phyloP scores from a whole-genome alignment of 345 rosid species.

The Corchorus olitorius region DNA sequence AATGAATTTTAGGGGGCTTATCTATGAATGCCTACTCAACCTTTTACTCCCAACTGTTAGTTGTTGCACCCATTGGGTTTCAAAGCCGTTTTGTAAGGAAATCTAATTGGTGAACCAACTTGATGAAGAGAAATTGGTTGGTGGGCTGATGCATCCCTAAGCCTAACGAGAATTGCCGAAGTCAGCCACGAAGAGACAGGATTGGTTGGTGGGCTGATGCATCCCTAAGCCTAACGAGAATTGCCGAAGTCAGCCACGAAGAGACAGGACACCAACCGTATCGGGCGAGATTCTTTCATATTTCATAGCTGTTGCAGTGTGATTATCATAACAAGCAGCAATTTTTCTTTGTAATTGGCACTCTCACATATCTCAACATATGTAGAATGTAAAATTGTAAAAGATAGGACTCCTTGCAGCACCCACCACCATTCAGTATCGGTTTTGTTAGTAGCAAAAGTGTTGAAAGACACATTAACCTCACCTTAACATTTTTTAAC shows the following conservation, averaged over 20 bases:
- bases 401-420: neutral
- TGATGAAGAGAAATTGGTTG: neutral
- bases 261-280: neutral
- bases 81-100: neutral
- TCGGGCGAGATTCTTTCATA: neutral
- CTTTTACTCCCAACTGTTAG: neutral
- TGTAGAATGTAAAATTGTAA: neutral
- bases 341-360: slow-evolving; percentile 1
- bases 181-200: neutral
- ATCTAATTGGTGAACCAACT: neutral
- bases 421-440: neutral
- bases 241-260: neutral
- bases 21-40: neutral
- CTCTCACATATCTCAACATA: neutral
- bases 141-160: neutral
- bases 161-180: neutral
- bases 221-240: neutral
- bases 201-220: no score
- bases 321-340: slow-evolving; percentile 10
- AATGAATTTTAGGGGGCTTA: neutral
- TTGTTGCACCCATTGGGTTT: neutral
- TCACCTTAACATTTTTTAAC: neutral
- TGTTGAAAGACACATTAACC: neutral
- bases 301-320: slow-evolving; percentile 13
- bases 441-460: neutral